Evolutionary conservation across 2,329 filamentous ascomycete genomes (phyloP), one percentile per base, ranked within the genome.

Genomic region (Scytalidium lignicola): DNA sequence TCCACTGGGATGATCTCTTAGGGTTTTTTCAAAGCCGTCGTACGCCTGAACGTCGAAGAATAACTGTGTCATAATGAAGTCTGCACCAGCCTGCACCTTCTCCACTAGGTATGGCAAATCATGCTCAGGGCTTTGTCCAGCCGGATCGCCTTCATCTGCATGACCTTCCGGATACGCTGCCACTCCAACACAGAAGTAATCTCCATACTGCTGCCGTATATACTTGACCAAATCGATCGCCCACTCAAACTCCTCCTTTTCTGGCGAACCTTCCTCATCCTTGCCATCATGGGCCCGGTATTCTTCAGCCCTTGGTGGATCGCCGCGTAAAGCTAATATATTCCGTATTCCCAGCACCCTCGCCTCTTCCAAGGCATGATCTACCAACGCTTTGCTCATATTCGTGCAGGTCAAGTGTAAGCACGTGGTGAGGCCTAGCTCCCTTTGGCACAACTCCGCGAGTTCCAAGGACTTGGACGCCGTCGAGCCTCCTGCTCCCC

Each of bases 51-150:
- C 79, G 64, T 97, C 90, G 67, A 96, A 99, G 69, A 96, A 97
- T 8, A 99, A 77, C 68, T 99, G 93, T 1, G 93, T 97, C 89
- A 99, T 96, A 69, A 99, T 87, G 64, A 99, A 99, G 70, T 97
- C 91, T 45, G 91, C 93, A 1, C 93, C 93, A 3, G 93, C 93
- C 59, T 85, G 76, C 1, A 86, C 86, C 76, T 99, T 99, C 58
- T 96, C 90, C 10, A 95, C 81, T 47, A 99, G 75, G 62, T 87
- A 95, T 1, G 91, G 88, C 51, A 99, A 70, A 69, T 99, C 93
- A 54, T 87, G 79, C 61, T 95, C 88, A 32, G 84, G 62, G 57
- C 77, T 82, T 68, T 85, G 82, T 21, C 76, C 79, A 28, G 75
- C 65, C 1, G 92, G 92, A 67, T 95, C 86, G 53, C 85, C 89